These are phyloP conservation scores for Parachlorella kessleri DNA, from an alignment of 139 green algal genomes.

Conservation along the genomic window DNA sequence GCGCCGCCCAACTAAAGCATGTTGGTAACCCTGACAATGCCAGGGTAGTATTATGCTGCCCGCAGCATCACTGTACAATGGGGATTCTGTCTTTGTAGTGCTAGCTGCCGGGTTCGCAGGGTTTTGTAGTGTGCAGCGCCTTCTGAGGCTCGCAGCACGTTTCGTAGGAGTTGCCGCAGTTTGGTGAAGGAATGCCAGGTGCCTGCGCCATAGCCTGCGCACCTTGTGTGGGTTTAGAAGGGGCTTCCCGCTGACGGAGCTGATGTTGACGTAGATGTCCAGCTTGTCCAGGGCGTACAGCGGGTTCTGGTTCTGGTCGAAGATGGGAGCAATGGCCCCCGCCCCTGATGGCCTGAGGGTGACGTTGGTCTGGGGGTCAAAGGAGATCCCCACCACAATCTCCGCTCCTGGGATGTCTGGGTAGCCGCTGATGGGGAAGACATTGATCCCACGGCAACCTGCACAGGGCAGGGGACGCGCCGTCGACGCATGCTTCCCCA, in stretches of 20 bases:
- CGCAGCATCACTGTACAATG: too few species aligned
- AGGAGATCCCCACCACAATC: constrained; percentile 50
- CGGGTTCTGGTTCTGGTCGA: not conserved
- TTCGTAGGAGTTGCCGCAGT: too few species aligned
- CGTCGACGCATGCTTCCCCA: too few species aligned
- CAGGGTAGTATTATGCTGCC: too few species aligned
- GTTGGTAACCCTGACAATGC: too few species aligned
- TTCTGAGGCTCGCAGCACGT: too few species aligned
- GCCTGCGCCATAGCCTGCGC: too few species aligned
- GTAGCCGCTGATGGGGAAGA: constrained; percentile 39
- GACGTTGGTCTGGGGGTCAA: constrained; percentile 26
- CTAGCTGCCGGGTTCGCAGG: too few species aligned
- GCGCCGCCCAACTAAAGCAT: too few species aligned
- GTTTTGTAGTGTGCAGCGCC: too few species aligned
- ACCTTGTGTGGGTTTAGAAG: constrained; percentile 37
- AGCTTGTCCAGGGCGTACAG: constrained; percentile 3
- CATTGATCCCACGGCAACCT: constrained; percentile 41
- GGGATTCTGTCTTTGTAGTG: too few species aligned
- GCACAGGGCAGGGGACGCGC: not conserved
- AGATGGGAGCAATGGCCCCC: not conserved
- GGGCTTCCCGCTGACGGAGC: constrained; percentile 27
- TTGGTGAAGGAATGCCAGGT: too few species aligned
- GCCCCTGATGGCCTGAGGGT: constrained; percentile 20
- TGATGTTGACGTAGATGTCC: constrained; percentile 32
- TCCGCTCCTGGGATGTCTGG: constrained; percentile 38